These are phyloP conservation scores for Phenoliferia sp. DNA, from an alignment of 1,284 basidiomycete genomes.

Conservation along the genomic window DNA sequence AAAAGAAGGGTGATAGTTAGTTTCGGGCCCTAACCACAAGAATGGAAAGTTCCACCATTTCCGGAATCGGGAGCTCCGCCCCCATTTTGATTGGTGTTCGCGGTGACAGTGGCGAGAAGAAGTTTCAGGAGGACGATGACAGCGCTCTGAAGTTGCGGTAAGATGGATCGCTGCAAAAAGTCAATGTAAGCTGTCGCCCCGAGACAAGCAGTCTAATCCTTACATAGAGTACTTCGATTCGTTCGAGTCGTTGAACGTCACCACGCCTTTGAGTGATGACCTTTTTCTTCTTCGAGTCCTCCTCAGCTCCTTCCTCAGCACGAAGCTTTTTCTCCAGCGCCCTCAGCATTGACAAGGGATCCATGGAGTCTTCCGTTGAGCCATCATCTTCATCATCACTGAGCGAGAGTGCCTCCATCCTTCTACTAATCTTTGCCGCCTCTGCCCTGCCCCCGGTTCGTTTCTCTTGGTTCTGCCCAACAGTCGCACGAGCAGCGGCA, in stretches of 20 bases:
- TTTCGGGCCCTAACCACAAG: neutral
- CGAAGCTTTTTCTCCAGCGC: constrained; percentile 52
- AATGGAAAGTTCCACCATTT: constrained; percentile 9
- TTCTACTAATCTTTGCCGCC: constrained; percentile 16
- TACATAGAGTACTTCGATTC: constrained; percentile 88
- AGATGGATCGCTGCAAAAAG: constrained; percentile 49
- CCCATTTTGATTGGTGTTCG: constrained; percentile 40
- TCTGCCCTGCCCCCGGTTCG: constrained; percentile 27
- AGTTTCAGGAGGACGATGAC: constrained; percentile 86
- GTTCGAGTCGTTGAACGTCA: constrained; percentile 74
- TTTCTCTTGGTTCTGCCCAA: too few species aligned
- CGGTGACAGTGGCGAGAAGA: constrained; percentile 79
- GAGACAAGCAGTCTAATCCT: constrained; percentile 40
- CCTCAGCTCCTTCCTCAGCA: constrained; percentile 45
- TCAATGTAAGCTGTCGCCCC: neutral
- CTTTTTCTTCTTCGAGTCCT: constrained; percentile 55
- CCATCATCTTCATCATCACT: constrained; percentile 40
- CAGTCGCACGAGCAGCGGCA: constrained; percentile 27
- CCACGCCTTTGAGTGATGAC: constrained; percentile 64
- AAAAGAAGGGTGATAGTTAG: constrained; percentile 3
- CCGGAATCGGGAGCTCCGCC: constrained; percentile 7
- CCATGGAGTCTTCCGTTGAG: constrained; percentile 36
- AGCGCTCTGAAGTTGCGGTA: constrained; percentile 77
- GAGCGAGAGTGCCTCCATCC: constrained; percentile 14
- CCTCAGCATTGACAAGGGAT: constrained; percentile 43